Evolutionary conservation across 2,329 filamentous ascomycete species (phyloP).

Genomic region (Lachnellula occidentalis): DNA sequence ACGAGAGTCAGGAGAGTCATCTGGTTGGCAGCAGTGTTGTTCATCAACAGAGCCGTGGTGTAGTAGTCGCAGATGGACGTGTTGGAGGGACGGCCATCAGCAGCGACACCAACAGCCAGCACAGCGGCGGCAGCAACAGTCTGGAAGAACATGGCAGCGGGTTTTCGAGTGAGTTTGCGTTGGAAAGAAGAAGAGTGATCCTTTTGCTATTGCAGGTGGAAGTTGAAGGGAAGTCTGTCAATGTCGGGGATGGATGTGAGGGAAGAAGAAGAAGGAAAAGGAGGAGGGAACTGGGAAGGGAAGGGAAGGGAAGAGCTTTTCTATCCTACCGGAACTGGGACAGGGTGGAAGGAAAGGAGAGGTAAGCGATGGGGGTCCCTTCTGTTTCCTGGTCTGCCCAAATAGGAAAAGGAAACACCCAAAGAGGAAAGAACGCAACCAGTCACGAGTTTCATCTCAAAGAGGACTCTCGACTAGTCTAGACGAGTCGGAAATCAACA

Average conservation of each 20-base stretch:
- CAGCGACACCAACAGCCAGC: slow-evolving; percentile 7
- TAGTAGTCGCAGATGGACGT: slow-evolving; percentile 59
- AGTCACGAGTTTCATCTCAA: not conserved
- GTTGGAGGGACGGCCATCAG: slow-evolving; percentile 42
- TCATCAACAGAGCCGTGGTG: slow-evolving; percentile 51
- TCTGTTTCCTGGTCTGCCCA: not conserved
- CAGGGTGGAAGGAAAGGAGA: not conserved
- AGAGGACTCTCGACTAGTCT: too few species aligned
- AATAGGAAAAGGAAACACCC: not conserved
- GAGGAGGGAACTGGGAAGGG: not conserved
- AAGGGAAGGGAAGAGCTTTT: slow-evolving; percentile 6
- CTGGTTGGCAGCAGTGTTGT: slow-evolving; percentile 56
- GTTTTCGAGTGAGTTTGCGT: not conserved
- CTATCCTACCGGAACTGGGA: not conserved
- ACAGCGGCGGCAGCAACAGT: slow-evolving; percentile 14
- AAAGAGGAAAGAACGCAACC: not conserved
- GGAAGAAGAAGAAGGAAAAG: too few species aligned
- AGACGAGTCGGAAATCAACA: not conserved
- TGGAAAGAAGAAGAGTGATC: not conserved
- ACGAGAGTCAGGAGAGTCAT: slow-evolving; percentile 48
- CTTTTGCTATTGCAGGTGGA: not conserved
- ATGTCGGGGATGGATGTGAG: too few species aligned
- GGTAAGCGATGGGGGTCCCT: not conserved
- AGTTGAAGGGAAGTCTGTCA: not conserved
- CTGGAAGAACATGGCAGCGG: slow-evolving; percentile 24